These are phyloP conservation scores for Phytophthora sp. DNA, from an alignment of 352 stramenopile species.

Conservation along the genomic window DNA sequence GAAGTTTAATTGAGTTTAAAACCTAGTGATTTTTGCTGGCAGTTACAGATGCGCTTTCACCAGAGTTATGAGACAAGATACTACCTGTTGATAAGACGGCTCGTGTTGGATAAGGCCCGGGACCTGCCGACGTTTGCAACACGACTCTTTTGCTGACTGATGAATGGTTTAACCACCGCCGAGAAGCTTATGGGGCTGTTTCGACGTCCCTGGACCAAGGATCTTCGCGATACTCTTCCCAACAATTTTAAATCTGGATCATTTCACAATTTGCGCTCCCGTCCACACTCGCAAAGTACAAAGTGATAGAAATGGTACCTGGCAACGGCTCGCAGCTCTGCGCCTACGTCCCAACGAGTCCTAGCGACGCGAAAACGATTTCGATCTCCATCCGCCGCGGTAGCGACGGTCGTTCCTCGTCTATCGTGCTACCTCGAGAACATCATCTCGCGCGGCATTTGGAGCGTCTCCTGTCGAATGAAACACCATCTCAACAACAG, in stretches of 20 bases:
- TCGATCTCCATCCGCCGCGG: constrained; percentile 27
- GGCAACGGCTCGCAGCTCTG: constrained; percentile 18
- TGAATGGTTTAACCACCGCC: constrained; percentile 18
- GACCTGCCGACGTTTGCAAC: too few relatives aligned
- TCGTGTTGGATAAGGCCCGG: constrained; percentile 25
- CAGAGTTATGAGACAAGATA: constrained; percentile 17
- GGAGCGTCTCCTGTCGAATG: constrained; percentile 27
- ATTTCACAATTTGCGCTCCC: constrained; percentile 26
- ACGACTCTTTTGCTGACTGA: constrained; percentile 30
- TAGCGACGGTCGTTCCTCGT: constrained; percentile 15
- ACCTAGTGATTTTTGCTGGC: background rate
- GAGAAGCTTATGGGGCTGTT: background rate
- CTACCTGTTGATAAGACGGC: background rate
- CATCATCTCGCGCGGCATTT: constrained; percentile 27
- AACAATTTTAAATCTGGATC: too few relatives aligned
- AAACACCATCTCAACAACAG: constrained; percentile 1
- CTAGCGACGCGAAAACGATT: constrained; percentile 15
- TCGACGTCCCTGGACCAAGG: constrained; percentile 7
- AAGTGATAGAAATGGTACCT: constrained; percentile 19
- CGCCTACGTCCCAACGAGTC: background rate
- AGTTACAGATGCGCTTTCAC: too few relatives aligned
- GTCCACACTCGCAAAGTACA: background rate
- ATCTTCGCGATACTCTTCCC: too few relatives aligned
- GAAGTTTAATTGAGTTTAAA: too few relatives aligned
- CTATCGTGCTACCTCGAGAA: constrained; percentile 23